phyloP scores from a whole-genome alignment of 2,329 filamentous ascomycete species.

The Aspergillus versicolor region DNA sequence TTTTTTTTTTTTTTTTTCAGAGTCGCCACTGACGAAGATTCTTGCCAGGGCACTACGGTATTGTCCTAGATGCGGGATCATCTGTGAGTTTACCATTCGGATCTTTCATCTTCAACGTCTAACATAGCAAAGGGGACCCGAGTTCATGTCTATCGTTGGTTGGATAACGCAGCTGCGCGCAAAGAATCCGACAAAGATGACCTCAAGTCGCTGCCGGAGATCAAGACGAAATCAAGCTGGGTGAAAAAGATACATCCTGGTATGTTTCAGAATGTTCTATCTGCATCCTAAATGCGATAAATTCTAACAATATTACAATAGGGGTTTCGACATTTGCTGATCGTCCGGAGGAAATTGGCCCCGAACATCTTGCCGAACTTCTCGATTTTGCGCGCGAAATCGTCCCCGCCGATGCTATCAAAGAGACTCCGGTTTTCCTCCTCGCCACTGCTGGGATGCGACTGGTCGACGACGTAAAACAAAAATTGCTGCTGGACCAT shows the following conservation, averaged over 20 bases:
- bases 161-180: conserved; percentile 68
- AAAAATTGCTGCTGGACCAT: conserved; percentile 68
- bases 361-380: conserved; percentile 75
- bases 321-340: conserved; percentile 84
- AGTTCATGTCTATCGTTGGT: conserved; percentile 92
- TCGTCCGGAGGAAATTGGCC: conserved; percentile 71
- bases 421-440: conserved; percentile 87
- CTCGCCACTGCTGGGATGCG: conserved; percentile 97
- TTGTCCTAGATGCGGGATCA: conserved; percentile 96
- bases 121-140: conserved; percentile 66
- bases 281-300: background rate
- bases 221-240: conserved; percentile 83
- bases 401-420: conserved; percentile 72
- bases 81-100: conserved; percentile 56
- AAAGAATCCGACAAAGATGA: conserved; percentile 60
- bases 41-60: conserved; percentile 68
- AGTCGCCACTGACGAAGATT: conserved; percentile 4
- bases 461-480: conserved; percentile 71
- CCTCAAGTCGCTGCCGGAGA: conserved; percentile 69
- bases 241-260: conserved; percentile 93
- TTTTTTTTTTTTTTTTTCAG: background rate
- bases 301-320: conserved; percentile 22
- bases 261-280: conserved; percentile 27
- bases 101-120: background rate
- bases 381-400: conserved; percentile 77